Evolutionary conservation across 2,329 filamentous ascomycete genomes (phyloP).

Genomic region (Ophiosphaerella korrae): DNA sequence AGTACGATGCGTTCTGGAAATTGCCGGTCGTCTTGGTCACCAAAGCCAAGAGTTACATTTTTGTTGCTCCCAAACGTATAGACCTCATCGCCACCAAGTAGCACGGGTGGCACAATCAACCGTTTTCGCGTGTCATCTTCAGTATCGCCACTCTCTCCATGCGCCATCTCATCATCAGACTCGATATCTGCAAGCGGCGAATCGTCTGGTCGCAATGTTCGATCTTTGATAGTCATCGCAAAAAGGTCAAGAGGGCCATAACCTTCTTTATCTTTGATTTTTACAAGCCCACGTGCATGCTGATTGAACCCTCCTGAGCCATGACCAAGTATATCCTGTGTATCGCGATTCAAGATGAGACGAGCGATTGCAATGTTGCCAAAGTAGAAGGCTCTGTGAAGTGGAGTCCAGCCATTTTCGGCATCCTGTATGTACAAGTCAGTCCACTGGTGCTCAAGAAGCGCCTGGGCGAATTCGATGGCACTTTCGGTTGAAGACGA

Average conservation of each 20-base stretch:
- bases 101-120: slow-evolving; percentile 34
- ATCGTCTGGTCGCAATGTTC: slow-evolving; percentile 60
- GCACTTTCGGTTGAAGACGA: slow-evolving; percentile 74
- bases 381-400: slow-evolving; percentile 88
- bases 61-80: slow-evolving; percentile 97
- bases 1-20: slow-evolving; percentile 84
- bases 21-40: slow-evolving; percentile 94
- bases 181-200: slow-evolving; percentile 52
- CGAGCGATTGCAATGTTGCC: slow-evolving; percentile 88
- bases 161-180: slow-evolving; percentile 56
- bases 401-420: slow-evolving; percentile 94
- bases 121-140: slow-evolving; percentile 36
- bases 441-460: slow-evolving; percentile 80
- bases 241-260: slow-evolving; percentile 95
- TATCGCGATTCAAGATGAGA: slow-evolving; percentile 78
- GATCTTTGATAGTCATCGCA: slow-evolving; percentile 79
- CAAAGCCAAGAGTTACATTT: slow-evolving; percentile 88
- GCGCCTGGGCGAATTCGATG: slow-evolving; percentile 73
- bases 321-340: slow-evolving; percentile 67
- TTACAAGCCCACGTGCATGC: slow-evolving; percentile 77
- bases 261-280: slow-evolving; percentile 93
- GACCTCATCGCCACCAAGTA: slow-evolving; percentile 76
- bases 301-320: slow-evolving; percentile 63
- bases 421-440: slow-evolving; percentile 86
- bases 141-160: slow-evolving; percentile 51